A percentile compares a stretch with the other conserved stretches of the same genome.
These are phyloP conservation scores for Trametes maxima DNA, from an alignment of 768 basidiomycete genomes.

Conservation along the genomic window DNA sequence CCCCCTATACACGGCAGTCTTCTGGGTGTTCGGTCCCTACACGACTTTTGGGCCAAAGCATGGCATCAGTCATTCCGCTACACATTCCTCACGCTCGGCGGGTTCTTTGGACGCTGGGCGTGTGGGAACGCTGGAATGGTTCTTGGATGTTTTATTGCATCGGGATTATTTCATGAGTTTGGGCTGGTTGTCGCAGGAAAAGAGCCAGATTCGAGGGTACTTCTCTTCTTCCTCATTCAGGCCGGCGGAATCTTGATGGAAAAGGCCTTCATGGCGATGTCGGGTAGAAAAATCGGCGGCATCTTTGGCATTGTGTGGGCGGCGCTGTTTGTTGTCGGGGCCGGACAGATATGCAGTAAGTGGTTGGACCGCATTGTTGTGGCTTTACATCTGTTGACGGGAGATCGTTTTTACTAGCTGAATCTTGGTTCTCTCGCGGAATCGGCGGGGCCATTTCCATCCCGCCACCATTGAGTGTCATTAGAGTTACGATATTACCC, in stretches of 20 bases:
- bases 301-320: conserved; percentile 67
- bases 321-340: conserved; percentile 59
- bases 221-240: conserved; percentile 71
- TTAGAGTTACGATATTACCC: conserved; percentile 22
- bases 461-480: conserved; percentile 39
- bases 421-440: conserved; percentile 74
- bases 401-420: conserved; percentile 41
- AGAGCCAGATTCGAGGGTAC: conserved; percentile 57
- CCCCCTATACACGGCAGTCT: conserved; percentile 73
- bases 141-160: conserved; percentile 74
- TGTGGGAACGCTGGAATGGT: conserved; percentile 65
- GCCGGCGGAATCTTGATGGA: conserved; percentile 65
- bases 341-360: conserved; percentile 68
- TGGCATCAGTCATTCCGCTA: conserved; percentile 82
- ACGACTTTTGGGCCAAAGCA: conserved; percentile 68
- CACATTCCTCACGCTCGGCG: conserved; percentile 74
- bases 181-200: conserved; percentile 64
- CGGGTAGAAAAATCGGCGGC: conserved; percentile 64
- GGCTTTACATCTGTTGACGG: too few species aligned
- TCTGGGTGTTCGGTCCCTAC: conserved; percentile 68
- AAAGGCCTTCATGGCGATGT: conserved; percentile 56
- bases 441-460: conserved; percentile 72
- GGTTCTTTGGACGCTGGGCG: conserved; percentile 55
- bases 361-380: conserved; percentile 14
- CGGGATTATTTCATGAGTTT: conserved; percentile 74